phyloP scores from a whole-genome alignment of 805 yeast species.

The Kregervanrija delftensis region DNA sequence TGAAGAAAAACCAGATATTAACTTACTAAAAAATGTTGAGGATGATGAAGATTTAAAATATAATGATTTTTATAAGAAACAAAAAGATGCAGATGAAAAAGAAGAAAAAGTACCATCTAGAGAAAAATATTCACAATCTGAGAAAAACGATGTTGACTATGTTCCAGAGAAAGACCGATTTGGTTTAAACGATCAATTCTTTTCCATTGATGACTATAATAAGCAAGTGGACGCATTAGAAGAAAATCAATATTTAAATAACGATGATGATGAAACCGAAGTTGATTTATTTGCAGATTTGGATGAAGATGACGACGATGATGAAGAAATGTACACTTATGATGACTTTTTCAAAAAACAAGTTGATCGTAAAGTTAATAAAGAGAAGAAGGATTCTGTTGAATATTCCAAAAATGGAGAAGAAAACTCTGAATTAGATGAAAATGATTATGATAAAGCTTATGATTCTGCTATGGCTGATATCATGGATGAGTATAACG shows the following conservation, averaged over 20 bases:
- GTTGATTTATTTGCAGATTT: constrained; percentile 46
- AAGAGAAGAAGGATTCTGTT: constrained; percentile 11
- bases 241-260: constrained; percentile 35
- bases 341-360: constrained; percentile 56
- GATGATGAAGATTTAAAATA: constrained; percentile 31
- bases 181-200: constrained; percentile 78
- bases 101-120: constrained; percentile 35
- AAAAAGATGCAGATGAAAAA: constrained; percentile 26
- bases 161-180: constrained; percentile 39
- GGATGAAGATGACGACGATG: constrained; percentile 41
- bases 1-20: too few species aligned
- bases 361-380: constrained; percentile 11
- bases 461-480: constrained; percentile 58
- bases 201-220: constrained; percentile 70
- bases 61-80: constrained; percentile 23
- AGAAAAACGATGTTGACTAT: constrained; percentile 14
- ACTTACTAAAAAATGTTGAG: constrained; percentile 17
- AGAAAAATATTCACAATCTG: constrained; percentile 13
- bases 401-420: constrained; percentile 6
- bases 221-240: constrained; percentile 22
- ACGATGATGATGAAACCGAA: constrained; percentile 43
- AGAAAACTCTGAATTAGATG: constrained; percentile 37
- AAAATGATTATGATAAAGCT: constrained; percentile 56
- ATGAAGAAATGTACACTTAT: constrained; percentile 43
- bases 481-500: constrained; percentile 40